Conservation (phyloP, 768 basidiomycete genomes). For the Calocybe indica region DNA sequence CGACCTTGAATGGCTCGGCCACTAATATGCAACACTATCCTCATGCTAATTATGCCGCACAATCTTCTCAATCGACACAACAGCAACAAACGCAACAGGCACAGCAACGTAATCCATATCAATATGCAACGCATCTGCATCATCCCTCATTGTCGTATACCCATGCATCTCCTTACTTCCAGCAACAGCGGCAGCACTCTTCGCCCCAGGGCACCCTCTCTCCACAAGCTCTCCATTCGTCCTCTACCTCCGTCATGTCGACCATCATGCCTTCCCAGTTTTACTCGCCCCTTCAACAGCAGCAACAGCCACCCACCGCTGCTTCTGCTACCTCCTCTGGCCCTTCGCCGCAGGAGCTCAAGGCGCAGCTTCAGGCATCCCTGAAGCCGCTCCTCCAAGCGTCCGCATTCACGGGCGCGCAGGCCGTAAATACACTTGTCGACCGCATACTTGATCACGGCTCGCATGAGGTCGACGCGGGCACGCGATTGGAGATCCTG, state of each 20-base stretch:
- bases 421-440: slow-evolving; percentile 60
- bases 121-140: too few species aligned
- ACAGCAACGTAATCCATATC: slow-evolving; percentile 29
- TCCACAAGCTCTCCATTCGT: slow-evolving; percentile 63
- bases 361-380: slow-evolving; percentile 43
- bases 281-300: slow-evolving; percentile 20
- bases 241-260: slow-evolving; percentile 41
- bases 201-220: slow-evolving; percentile 57
- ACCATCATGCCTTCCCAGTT: slow-evolving; percentile 24
- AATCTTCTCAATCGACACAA: slow-evolving; percentile 24
- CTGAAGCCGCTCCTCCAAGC: slow-evolving; percentile 55
- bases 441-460: slow-evolving; percentile 55
- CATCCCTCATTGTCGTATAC: slow-evolving; percentile 17
- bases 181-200: slow-evolving; percentile 13
- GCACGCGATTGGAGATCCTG: slow-evolving; percentile 68
- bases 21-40: slow-evolving; percentile 36
- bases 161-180: slow-evolving; percentile 15
- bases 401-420: slow-evolving; percentile 59
- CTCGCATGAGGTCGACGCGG: slow-evolving; percentile 54
- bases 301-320: slow-evolving; percentile 12
- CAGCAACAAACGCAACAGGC: slow-evolving; percentile 30
- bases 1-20: slow-evolving; percentile 43
- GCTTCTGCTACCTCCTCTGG: slow-evolving; percentile 21
- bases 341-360: slow-evolving; percentile 45
- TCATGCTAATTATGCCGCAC: slow-evolving; percentile 33